These are phyloP conservation scores for Cladobotryum protrusum DNA, from an alignment of 2,329 filamentous ascomycete genomes.

Conservation along the genomic window DNA sequence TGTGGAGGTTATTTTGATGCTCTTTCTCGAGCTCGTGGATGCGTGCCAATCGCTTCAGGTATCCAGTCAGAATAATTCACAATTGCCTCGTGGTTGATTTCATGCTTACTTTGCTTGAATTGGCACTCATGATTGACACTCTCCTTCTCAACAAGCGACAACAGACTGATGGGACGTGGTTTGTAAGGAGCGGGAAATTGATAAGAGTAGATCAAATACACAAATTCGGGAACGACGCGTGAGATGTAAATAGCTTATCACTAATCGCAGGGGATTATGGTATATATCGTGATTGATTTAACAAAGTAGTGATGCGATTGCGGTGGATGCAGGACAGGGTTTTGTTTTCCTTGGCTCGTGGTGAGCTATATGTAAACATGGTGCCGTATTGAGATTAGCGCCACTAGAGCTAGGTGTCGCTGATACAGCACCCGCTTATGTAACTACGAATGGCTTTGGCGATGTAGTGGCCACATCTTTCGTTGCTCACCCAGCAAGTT, in stretches of 20 bases:
- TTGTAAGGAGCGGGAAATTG: not conserved
- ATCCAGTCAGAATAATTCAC: conserved; percentile 7
- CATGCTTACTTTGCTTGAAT: conserved; percentile 21
- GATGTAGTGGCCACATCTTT: not conserved
- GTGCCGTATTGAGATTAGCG: conserved; percentile 22
- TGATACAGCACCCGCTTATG: no score
- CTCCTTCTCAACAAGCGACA: not conserved
- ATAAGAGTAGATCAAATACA: not conserved
- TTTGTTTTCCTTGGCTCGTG: conserved; percentile 19
- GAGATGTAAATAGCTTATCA: no score
- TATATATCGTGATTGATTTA: no score
- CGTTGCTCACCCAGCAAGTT: not conserved
- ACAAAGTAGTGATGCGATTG: no score
- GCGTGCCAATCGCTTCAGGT: conserved; percentile 35
- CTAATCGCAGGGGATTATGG: no score
- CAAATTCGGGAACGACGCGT: no score
- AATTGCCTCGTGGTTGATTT: conserved; percentile 1
- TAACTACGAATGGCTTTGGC: no score
- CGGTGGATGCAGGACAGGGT: no score
- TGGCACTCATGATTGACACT: conserved; percentile 19
- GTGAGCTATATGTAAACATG: conserved; percentile 24
- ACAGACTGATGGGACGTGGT: not conserved
- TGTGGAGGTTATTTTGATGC: conserved; percentile 59
- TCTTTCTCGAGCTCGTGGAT: conserved; percentile 59
- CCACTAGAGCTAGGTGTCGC: not conserved